Conservation (phyloP, 208 protist genomes). For the Acanthamoeba triangularis region DNA sequence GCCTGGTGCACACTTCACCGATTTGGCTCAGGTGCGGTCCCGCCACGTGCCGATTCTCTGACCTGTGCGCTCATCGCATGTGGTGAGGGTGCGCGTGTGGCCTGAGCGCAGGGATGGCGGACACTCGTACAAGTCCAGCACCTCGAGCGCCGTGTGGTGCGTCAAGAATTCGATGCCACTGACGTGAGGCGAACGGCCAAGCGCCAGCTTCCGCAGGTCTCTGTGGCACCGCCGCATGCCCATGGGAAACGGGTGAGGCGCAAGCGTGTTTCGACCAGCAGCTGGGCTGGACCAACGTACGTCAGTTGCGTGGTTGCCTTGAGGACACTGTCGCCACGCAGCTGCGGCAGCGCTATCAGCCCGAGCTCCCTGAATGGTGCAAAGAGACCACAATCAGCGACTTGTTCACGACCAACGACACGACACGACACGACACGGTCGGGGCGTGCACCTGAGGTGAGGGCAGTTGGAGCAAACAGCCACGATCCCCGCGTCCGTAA, state of each 20-base stretch:
- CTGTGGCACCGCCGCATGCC: background rate
- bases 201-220: background rate
- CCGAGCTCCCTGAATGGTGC: background rate
- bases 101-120: too few species aligned
- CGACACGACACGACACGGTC: background rate
- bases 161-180: background rate
- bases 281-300: background rate
- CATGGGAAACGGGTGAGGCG: background rate
- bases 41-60: background rate
- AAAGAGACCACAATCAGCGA: background rate
- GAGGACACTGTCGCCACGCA: background rate
- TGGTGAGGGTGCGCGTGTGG: background rate
- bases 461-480: background rate
- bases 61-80: background rate
- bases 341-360: background rate
- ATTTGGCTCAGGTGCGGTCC: background rate
- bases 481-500: background rate
- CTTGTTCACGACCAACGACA: background rate
- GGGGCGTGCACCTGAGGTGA: background rate
- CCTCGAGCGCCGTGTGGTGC: background rate
- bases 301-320: background rate
- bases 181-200: background rate
- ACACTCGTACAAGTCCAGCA: slow-evolving; percentile 9
- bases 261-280: background rate
- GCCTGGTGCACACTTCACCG: background rate